Evolutionary conservation across 2,329 filamentous ascomycete genomes (phyloP), one percentile per base, ranked within the genome.

Genomic region (Aspergillus sergii): DNA sequence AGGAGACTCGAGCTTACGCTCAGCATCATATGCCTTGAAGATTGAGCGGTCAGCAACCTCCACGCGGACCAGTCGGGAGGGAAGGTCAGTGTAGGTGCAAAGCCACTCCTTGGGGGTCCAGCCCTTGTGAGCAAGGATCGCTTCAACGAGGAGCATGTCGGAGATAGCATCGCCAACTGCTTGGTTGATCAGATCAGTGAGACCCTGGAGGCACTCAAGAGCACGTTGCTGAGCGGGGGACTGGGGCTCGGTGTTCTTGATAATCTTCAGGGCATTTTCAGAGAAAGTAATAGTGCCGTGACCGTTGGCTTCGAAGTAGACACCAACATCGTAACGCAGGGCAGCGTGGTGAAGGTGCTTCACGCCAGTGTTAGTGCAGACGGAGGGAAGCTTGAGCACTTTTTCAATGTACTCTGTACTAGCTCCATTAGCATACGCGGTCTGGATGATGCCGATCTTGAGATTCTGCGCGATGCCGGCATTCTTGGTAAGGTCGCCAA

Each of bases 311-410:
- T 99, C 95, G 73, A 99, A 99, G 83, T 99, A 99, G 58, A 98
- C 93, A 62, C 95, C 95, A 60, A 98, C 89, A 73, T 99, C 95
- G 72, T 96, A 97, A 69, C 94, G 92, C 73, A 92, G 89, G 45
- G 95, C 95, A n/a, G 93, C 95, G 75, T 98, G 95, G 81, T 99
- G 95, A 66, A 99, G 86, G 80, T 97, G 92, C 84, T 99, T 99
- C 66, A 99, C 95, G 69, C 95, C 95, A 0, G 95, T 99, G 16
- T 93, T 89, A 1, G 95, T 98, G 85, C 92, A 97, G 63, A 96
- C 89, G 26, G 97, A 92, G 56, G 94, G 94, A 48, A 99, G 88
- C 73, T 91, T 91, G 61, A 98, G 86, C 68, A 92, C 90, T 77
- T 95, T 91, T 76, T 92, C 88, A 60, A 99, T 91, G 79, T 97